Evolutionary conservation across 2,329 filamentous ascomycete genomes (phyloP), one percentile per base, ranked within the genome.

Genomic region (Paecilomyces fulvus): DNA sequence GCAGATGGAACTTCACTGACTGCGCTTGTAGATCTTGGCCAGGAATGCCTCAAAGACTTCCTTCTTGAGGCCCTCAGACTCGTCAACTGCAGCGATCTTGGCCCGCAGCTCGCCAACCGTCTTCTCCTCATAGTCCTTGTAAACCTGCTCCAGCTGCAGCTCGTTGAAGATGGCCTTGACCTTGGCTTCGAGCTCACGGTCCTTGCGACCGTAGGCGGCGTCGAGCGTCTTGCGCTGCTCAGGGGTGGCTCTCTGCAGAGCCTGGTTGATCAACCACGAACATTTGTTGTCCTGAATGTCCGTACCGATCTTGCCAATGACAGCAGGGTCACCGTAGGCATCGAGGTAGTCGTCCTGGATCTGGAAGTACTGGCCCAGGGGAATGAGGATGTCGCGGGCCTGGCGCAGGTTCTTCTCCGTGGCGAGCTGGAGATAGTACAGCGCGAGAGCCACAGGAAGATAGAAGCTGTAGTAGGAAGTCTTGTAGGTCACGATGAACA

Each of bases 231-330:
- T 82, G 70, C 91, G 86, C 82, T 99, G 94, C 73, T 92, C 90
- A 1, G 90, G 85, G 1, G 83, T 92, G 62, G 84, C 88, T 60
- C 87, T 82, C 72, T 85, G 82, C 58, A 99, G 81, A 51, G 94
- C 94, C 77, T 96, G 87, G 82, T 99, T 99, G 75, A 99, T 83
- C 58, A 99, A 80, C 94, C 94, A 99, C 48, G 90, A 95, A 82
- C 94, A 99, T 83, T 99, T 99, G 84, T 99, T 99, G 79, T 99
- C 94, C 81, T 92, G 87, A 75, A 99, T 99, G 70, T 99, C 94
- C 59, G 94, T 99, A 63, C 94, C 94, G 63, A 97, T 96, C 84
- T 99, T 99, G 75, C 94, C 94, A 72, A 99, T 94, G 69, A 91
- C 84, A 68, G 90, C 85, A 43, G 94, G 91, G 65, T 92, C 86